Conservation (phyloP, 2,329 filamentous ascomycete genomes). For the Fusarium sp. region DNA sequence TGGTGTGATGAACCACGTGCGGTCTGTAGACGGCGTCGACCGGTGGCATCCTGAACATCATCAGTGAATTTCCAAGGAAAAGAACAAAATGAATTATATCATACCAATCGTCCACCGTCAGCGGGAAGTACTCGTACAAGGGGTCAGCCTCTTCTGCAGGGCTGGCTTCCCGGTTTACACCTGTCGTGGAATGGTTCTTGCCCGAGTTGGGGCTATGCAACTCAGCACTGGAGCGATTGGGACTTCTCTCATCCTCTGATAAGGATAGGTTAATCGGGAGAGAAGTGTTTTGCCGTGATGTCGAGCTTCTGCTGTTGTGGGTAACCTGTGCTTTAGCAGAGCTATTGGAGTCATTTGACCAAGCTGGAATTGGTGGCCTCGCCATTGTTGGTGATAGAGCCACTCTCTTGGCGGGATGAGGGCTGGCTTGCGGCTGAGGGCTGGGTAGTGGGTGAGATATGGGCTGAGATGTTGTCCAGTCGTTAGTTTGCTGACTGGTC, state of each 20-base stretch:
- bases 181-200: slow-evolving; percentile 52
- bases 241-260: slow-evolving; percentile 71
- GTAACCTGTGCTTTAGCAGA: slow-evolving; percentile 33
- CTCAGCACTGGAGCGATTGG: slow-evolving; percentile 63
- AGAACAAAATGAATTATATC: slow-evolving; percentile 28
- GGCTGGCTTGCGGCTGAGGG: slow-evolving; percentile 48
- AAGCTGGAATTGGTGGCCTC: slow-evolving; percentile 66
- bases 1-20: slow-evolving; percentile 92
- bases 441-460: slow-evolving; percentile 48
- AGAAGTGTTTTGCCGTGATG: slow-evolving; percentile 45
- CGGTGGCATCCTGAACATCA: slow-evolving; percentile 75
- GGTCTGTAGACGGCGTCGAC: slow-evolving; percentile 92
- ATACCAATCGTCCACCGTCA: slow-evolving; percentile 89
- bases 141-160: slow-evolving; percentile 83
- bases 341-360: slow-evolving; percentile 53
- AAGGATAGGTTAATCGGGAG: slow-evolving; percentile 65
- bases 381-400: slow-evolving; percentile 64
- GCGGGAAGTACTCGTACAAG: slow-evolving; percentile 93
- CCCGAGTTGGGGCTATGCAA: slow-evolving; percentile 63
- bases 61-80: slow-evolving; percentile 25
- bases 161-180: slow-evolving; percentile 63
- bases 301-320: slow-evolving; percentile 38
- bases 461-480: slow-evolving; percentile 60
- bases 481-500: slow-evolving; percentile 50
- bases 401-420: slow-evolving; percentile 65